Evolutionary conservation across 805 yeast genomes (phyloP), one percentile per base, ranked within the genome.

Genomic region (Lipomyces starkeyi): DNA sequence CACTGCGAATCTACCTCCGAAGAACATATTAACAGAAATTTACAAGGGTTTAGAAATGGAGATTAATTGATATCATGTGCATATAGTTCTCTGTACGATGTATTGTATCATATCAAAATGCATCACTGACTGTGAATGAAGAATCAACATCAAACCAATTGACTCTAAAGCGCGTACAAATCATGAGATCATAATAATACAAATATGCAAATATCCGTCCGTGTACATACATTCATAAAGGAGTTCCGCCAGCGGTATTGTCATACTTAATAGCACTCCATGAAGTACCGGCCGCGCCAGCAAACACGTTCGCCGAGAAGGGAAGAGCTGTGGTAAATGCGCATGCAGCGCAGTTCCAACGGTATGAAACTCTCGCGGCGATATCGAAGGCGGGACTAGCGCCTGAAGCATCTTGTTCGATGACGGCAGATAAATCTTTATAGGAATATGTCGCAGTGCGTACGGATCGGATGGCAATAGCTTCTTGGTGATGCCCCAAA

Each of bases 131-230:
- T 37, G 40, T 37, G 8, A 43, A 17, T 43, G 22, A n/a, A n/a
- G 49, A 43, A n/a, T n/a, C 20, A 43, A 17, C 6, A 17, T 43
- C 11, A 43, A 17, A n/a, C 20, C 22, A 8, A 13, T 3, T 43
- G 49, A 17, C 49, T 6, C 9, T 43, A 17, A 53, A 22, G 27
- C 11, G 56, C 52, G 20, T 22, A 22, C 35, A 11, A 11, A 52
- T 59, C 47, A 67, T 29, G 71, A 35, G 60, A 76, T 76, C 78
- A 84, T 78, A n/a, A 79, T 76, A 27, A 85, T 77, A 35, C 82
- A 78, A 7, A 87, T 75, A 74, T 90, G 91, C 59, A 90, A 75
- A 74, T 88, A 89, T 17, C 92, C 91, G 77, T 90, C 95, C 25
- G 86, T 76, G 68, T 84, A 86, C 69, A 81, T 77, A 62, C 85